A percentile compares a stretch with the other conserved stretches of the same genome.
Evolutionary conservation across 345 rosid genomes (phyloP).

Genomic region (Eucalyptus sp.): DNA sequence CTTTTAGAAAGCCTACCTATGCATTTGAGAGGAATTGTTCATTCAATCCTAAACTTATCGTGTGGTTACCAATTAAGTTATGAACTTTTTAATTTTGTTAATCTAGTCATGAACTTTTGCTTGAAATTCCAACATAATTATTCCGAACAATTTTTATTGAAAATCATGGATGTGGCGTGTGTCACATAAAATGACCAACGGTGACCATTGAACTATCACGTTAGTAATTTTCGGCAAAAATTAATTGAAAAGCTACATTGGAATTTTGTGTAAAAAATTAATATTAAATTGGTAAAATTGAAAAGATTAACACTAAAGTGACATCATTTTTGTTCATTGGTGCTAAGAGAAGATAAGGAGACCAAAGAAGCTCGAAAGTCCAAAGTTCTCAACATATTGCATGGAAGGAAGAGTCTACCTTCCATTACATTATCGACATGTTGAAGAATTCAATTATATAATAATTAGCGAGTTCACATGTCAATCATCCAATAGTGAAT

Average conservation of each 20-base stretch:
- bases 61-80: accelerated
- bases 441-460: not conserved
- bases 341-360: not conserved
- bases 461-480: accelerated
- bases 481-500: not conserved
- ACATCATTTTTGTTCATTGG: not conserved
- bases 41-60: not conserved
- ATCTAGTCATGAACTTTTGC: not conserved
- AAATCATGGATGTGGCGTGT: accelerated
- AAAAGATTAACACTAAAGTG: not conserved
- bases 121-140: not conserved
- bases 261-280: not conserved
- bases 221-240: accelerated
- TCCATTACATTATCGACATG: not conserved
- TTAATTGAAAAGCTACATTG: accelerated
- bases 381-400: not conserved
- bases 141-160: not conserved
- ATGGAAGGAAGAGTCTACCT: not conserved
- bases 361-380: not conserved
- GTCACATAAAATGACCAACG: accelerated
- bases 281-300: accelerated
- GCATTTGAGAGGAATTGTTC: not conserved
- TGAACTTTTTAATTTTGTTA: not conserved
- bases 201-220: accelerated
- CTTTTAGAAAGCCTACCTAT: not conserved